Percentiles rank a stretch among this genome's conserved stretches.
Conservation (phyloP, 1,284 basidiomycete species). For the Ustilago crameri region DNA sequence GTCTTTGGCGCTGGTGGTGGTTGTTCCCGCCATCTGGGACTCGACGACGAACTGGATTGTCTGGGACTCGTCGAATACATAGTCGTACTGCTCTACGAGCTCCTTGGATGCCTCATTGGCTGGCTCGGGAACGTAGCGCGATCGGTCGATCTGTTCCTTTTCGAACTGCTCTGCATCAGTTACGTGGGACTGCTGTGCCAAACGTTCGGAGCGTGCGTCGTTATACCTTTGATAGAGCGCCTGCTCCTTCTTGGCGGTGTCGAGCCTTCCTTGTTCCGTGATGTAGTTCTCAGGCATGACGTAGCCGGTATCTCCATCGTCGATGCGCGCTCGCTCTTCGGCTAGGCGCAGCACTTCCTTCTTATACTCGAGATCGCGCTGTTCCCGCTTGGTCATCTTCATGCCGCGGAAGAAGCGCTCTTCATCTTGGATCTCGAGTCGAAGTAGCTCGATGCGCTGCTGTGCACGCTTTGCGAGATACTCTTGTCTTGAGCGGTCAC, state of each 20-base stretch:
- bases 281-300: slow-evolving; percentile 78
- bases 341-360: slow-evolving; percentile 91
- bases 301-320: slow-evolving; percentile 74
- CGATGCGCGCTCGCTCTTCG: slow-evolving; percentile 90
- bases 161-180: slow-evolving; percentile 94
- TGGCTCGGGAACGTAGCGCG: slow-evolving; percentile 74
- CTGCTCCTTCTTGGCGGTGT: slow-evolving; percentile 94
- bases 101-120: slow-evolving; percentile 71
- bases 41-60: slow-evolving; percentile 96
- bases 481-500: slow-evolving; percentile 76
- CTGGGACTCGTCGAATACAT: slow-evolving; percentile 97
- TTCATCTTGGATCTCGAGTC: slow-evolving; percentile 76
- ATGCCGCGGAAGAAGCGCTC: slow-evolving; percentile 63
- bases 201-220: slow-evolving; percentile 75
- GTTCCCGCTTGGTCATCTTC: slow-evolving; percentile 81
- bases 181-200: slow-evolving; percentile 77
- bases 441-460: slow-evolving; percentile 92
- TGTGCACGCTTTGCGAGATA: slow-evolving; percentile 95
- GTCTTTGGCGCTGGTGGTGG: slow-evolving; percentile 81
- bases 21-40: slow-evolving; percentile 67
- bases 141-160: slow-evolving; percentile 86
- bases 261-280: slow-evolving; percentile 98
- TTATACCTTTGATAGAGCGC: slow-evolving; percentile 89
- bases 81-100: slow-evolving; percentile 77
- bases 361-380: slow-evolving; percentile 84